A percentile compares a stretch with the other conserved stretches of the same genome.
These are phyloP conservation scores for Caryocar brasiliense DNA, from an alignment of 441 rosid genomes.

Conservation along the genomic window DNA sequence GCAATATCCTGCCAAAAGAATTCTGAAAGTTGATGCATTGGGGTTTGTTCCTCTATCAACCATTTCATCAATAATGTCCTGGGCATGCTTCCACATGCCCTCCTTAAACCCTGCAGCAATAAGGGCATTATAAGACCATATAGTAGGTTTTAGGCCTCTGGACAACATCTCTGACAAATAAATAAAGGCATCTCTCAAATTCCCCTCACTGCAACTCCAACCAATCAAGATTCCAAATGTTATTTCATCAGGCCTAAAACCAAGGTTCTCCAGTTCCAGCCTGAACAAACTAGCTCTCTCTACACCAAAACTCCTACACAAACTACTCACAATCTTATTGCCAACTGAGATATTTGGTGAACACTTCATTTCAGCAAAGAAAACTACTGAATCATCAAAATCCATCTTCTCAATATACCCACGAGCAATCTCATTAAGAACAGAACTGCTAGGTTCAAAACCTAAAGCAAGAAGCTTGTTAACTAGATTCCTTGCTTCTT, in stretches of 20 bases:
- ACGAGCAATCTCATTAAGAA: constrained; percentile 38
- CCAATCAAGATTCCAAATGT: constrained; percentile 69
- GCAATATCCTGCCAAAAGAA: constrained; percentile 65
- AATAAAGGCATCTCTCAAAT: constrained; percentile 37
- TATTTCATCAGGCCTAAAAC: constrained; percentile 46
- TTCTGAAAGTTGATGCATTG: constrained; percentile 36
- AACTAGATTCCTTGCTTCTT: constrained; percentile 50
- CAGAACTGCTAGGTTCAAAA: constrained; percentile 29
- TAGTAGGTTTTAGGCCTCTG: constrained; percentile 45
- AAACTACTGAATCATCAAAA: constrained; percentile 57
- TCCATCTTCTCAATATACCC: constrained; percentile 67
- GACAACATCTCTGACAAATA: constrained; percentile 46
- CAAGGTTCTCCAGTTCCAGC: constrained; percentile 46
- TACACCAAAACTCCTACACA: constrained; percentile 42
- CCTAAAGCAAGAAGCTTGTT: constrained; percentile 45
- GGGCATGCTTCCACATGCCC: constrained; percentile 47
- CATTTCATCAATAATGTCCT: constrained; percentile 52
- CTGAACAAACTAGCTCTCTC: constrained; percentile 46
- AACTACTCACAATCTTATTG: constrained; percentile 45
- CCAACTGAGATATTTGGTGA: constrained; percentile 38
- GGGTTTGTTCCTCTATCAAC: constrained; percentile 28
- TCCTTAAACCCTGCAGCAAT: constrained; percentile 42
- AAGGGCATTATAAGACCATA: constrained; percentile 43
- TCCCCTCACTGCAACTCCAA: constrained; percentile 53
- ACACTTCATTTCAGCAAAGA: constrained; percentile 35